Conservation (phyloP, 345 rosid species). For the Leavenworthia alabamica region DNA sequence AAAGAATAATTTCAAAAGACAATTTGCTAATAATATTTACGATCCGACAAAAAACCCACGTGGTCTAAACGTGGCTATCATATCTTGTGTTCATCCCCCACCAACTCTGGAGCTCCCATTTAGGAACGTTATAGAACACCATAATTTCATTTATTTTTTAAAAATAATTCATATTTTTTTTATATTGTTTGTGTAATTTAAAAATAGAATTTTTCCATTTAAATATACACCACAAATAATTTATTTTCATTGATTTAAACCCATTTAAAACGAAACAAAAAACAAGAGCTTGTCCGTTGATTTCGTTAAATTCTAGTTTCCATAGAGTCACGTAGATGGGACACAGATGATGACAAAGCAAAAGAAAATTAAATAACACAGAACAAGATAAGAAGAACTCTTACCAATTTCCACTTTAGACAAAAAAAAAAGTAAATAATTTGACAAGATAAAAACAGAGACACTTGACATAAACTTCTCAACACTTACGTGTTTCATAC, state of each 20-base stretch:
- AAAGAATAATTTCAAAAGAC: background rate
- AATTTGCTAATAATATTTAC: too few species aligned
- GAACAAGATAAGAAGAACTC: constrained; percentile 23
- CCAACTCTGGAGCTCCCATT: too few species aligned
- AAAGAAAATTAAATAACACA: background rate
- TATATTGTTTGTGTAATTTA: too few species aligned
- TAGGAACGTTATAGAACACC: too few species aligned
- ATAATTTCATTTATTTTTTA: too few species aligned
- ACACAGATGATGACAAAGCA: constrained; percentile 26
- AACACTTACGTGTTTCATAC: constrained; percentile 20
- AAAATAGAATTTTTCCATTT: too few species aligned
- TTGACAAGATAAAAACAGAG: constrained; percentile 9
- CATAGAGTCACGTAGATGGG: constrained; percentile 7
- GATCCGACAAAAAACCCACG: background rate
- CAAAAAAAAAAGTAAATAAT: background rate
- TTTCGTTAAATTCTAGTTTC: background rate
- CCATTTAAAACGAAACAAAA: constrained; percentile 7
- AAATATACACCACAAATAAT: constrained; percentile 5
- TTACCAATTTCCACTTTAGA: too few species aligned
- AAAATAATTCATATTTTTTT: too few species aligned
- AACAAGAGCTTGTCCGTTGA: constrained; percentile 6
- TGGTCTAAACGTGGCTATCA: background rate
- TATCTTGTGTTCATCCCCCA: background rate
- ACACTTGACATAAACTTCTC: constrained; percentile 6
- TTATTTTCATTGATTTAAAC: background rate